A percentile compares a stretch with the other conserved stretches of the same genome.
Conservation (phyloP, 2,329 filamentous ascomycete species). For the Cercospora citrullina region DNA sequence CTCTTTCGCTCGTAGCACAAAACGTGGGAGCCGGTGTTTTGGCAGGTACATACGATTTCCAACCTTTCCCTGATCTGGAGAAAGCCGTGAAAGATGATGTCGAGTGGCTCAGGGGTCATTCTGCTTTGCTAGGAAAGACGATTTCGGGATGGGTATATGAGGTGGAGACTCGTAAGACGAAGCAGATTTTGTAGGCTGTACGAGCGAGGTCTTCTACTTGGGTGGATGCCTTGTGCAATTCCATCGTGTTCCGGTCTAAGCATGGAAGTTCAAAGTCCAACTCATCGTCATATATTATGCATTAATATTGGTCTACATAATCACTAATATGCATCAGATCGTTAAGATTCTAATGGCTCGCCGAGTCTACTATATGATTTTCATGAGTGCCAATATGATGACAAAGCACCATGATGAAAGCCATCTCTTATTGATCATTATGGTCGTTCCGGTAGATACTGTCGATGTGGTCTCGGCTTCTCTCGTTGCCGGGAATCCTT, state of each 20-base stretch:
- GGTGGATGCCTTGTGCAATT: too few species aligned
- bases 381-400: background rate
- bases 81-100: constrained; percentile 68
- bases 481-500: background rate
- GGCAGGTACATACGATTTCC: constrained; percentile 52
- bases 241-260: too few species aligned
- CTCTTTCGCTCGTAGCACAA: constrained; percentile 56
- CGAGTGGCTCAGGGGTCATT: constrained; percentile 58
- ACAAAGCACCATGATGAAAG: background rate
- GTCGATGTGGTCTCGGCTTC: background rate
- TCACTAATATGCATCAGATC: background rate
- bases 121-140: constrained; percentile 61
- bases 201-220: too few species aligned
- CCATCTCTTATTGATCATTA: background rate
- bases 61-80: constrained; percentile 65
- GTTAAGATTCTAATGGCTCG: background rate
- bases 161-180: constrained; percentile 68
- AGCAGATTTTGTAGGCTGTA: constrained; percentile 43
- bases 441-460: background rate
- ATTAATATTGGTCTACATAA: background rate
- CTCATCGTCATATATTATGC: too few species aligned
- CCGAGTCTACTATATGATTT: background rate
- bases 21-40: constrained; percentile 44
- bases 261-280: too few species aligned
- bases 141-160: constrained; percentile 74